Evolutionary conservation across 768 basidiomycete species (phyloP), one percentile per base, ranked within the genome.

Genomic region (Boletus reticuloceps): DNA sequence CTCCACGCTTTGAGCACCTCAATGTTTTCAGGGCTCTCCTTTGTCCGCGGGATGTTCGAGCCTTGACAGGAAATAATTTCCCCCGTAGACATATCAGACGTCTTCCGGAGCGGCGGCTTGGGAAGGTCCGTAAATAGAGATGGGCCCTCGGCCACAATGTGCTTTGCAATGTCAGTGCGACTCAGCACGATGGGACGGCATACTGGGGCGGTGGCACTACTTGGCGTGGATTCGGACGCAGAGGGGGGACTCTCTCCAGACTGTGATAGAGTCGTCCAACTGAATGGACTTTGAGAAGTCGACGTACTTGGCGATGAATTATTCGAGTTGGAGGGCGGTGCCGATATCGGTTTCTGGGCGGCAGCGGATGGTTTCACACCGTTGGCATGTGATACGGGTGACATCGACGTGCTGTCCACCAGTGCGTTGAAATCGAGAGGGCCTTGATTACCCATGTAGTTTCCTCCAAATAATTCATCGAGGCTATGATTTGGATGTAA

Each of bases 1-100:
- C 83, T 74, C 91, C 89, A 93, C 13, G 90, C 91, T 54, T 82
- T 82, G 41, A 90, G 76, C 20, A 92, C 85, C 68, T 91, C 88
- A 13, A 92, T 72, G 58, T 92, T 91, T 55, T 83, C 76, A 45
- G 88, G 86, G 64, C 79, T 89, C 72, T 85, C 80, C 58, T 79
- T 70, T 16, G 86, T 88, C 71, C 74, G 80, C 7, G 89, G 88
- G 65, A 91, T 84, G 6, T 74, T 79, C n/a, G 84, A 79, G 10
- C 83, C 85, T 53, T 81, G 75, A 68, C 89, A 91, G 32, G 78
- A 75, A n/a, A 89, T 75, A 60, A 85, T 76, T n/a, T 79, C 70
- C 1, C 80, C 81, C 27, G 78, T 65, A 4, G 73, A 64, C 10
- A 68, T 60, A 40, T 82, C 79, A 13, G 74, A 69, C 58, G 74